Conservation (phyloP, 208 protist genomes). For the Trypanosoma avium region DNA sequence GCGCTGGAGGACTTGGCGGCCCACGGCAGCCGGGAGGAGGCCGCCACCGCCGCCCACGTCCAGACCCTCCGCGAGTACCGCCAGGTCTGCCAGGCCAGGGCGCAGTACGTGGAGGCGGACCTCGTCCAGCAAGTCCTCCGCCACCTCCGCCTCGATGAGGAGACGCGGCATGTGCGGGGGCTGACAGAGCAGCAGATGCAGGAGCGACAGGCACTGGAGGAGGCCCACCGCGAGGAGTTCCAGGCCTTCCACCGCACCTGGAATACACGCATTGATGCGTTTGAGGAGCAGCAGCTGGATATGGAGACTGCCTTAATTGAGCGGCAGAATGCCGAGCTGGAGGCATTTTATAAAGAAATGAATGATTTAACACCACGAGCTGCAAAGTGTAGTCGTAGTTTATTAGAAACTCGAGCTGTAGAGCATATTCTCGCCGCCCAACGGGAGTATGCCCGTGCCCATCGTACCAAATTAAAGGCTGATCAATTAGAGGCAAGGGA, state of each 20-base stretch:
- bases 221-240: slow-evolving; percentile 87
- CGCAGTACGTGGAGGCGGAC: slow-evolving; percentile 91
- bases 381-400: slow-evolving; percentile 63
- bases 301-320: slow-evolving; percentile 80
- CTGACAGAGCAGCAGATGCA: slow-evolving; percentile 88
- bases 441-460: slow-evolving; percentile 80
- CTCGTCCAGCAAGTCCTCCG: slow-evolving; percentile 90
- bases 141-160: slow-evolving; percentile 87
- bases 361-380: slow-evolving; percentile 47
- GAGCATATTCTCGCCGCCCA: slow-evolving; percentile 89
- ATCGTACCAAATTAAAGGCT: slow-evolving; percentile 75
- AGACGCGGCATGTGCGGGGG: slow-evolving; percentile 82
- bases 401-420: slow-evolving; percentile 77
- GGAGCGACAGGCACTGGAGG: slow-evolving; percentile 81
- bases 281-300: slow-evolving; percentile 84
- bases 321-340: slow-evolving; percentile 89
- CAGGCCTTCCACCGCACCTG: slow-evolving; percentile 81
- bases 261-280: slow-evolving; percentile 86
- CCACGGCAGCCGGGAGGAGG: slow-evolving; percentile 42
- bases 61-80: slow-evolving; percentile 76
- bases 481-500: slow-evolving; percentile 75
- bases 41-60: slow-evolving; percentile 50
- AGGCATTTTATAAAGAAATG: slow-evolving; percentile 76
- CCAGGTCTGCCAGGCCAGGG: slow-evolving; percentile 70
- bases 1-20: slow-evolving; percentile 74